Percentiles rank a stretch among this genome's conserved stretches.
Evolutionary conservation across 768 basidiomycete genomes (phyloP).

Genomic region (Psilocybe subaeruginosa): DNA sequence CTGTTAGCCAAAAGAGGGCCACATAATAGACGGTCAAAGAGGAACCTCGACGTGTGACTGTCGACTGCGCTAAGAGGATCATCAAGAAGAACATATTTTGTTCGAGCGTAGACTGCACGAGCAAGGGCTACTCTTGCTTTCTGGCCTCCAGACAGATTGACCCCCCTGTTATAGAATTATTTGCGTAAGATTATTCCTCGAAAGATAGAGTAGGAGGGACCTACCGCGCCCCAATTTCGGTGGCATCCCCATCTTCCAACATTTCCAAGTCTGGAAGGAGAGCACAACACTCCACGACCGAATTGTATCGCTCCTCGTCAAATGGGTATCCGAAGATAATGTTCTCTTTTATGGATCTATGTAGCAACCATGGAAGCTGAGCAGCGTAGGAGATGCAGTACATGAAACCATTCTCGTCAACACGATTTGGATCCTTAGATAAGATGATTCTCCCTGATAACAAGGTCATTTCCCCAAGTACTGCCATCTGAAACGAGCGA

Average conservation of each 20-base stretch:
- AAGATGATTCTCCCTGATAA: constrained; percentile 55
- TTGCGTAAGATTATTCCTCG: not conserved
- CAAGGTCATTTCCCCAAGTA: constrained; percentile 75
- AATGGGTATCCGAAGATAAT: constrained; percentile 78
- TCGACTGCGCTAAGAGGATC: constrained; percentile 81
- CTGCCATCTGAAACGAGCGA: constrained; percentile 53
- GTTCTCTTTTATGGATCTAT: constrained; percentile 78
- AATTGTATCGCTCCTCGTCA: constrained; percentile 74
- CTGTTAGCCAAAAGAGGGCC: constrained; percentile 35
- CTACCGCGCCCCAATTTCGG: constrained; percentile 78
- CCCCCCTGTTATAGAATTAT: constrained; percentile 48
- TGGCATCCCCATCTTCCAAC: constrained; percentile 84
- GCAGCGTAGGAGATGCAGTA: constrained; percentile 72
- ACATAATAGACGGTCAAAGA: constrained; percentile 33
- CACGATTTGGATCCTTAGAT: constrained; percentile 60
- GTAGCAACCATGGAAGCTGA: constrained; percentile 71
- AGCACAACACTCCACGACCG: constrained; percentile 85
- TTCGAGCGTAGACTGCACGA: constrained; percentile 76
- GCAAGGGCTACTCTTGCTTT: constrained; percentile 86
- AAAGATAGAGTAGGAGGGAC: constrained; percentile 11
- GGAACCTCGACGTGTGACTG: constrained; percentile 36
- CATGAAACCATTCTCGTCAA: constrained; percentile 64
- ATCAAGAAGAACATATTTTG: constrained; percentile 71
- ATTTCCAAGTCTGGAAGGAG: constrained; percentile 79
- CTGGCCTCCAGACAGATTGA: constrained; percentile 81